Evolutionary conservation across 345 rosid species (phyloP), one percentile per base, ranked within the genome.

Genomic region (Raphanus sativus): DNA sequence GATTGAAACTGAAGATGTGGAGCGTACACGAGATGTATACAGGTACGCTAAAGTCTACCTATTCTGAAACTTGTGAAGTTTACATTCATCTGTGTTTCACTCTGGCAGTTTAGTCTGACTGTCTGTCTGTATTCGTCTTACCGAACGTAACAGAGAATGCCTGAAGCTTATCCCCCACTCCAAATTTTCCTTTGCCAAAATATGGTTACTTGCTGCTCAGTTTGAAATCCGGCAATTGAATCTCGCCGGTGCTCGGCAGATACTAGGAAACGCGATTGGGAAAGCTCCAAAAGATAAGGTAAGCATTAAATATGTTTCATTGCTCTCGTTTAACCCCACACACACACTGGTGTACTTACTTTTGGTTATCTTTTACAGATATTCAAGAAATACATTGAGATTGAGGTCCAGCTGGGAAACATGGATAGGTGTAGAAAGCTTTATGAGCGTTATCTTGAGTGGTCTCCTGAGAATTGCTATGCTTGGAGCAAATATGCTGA

Each of bases 211-310:
- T 16, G 70, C 70, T 24, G 70, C 70, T 21, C 56, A 42, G 6
- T 66, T 24, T 66, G 70, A 66, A 3, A 24, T 65, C 56, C 28
- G 56, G 70, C 70, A 66, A 21, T 1, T 66, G 56, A 66, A 66
- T 38, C 56, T 66, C 55, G 28, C 70, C 0, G 70, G 70, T 40
- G 70, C 70, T 11, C 34, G 70, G 21, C 13, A 25, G 70, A 66
- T 66, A 24, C 25, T 66, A 25, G 70, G 70, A 24, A 66, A 38
- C 8, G 70, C 70, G 0, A 66, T 66, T 25, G 70, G 70, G 5
- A 66, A 25, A 66, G 70, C 70, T 66, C 70, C 70, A 11, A 66
- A 66, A 40, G 70, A 66, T 42, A 66, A 63, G 68, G 52, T 64
- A 36, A 36, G 15, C 52, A 6, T 52, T 10, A 16, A 50, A 6